A percentile compares a stretch with the other conserved stretches of the same genome.
These are phyloP conservation scores for Hygrocybe punicea DNA, from an alignment of 768 basidiomycete genomes.

Conservation along the genomic window DNA sequence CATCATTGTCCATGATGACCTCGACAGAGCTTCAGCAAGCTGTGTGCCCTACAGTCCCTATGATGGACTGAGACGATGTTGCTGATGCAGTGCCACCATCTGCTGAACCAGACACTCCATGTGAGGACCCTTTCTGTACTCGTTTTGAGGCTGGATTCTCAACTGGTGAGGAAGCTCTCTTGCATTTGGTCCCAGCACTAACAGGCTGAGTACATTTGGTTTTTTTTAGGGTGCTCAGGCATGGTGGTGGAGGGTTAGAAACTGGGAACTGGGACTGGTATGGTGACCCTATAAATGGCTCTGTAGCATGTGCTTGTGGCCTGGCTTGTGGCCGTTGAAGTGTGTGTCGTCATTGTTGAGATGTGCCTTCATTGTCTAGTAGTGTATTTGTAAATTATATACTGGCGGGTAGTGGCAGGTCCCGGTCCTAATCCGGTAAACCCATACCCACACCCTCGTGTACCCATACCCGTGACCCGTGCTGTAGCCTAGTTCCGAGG, in stretches of 20 bases:
- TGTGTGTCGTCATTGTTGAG: background rate
- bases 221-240: background rate
- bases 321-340: background rate
- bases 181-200: background rate
- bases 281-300: background rate
- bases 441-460: background rate
- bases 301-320: background rate
- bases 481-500: too few relatives aligned
- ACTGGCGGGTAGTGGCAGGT: too few relatives aligned
- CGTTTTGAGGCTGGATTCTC: background rate
- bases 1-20: too few relatives aligned
- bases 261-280: background rate
- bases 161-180: background rate
- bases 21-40: background rate
- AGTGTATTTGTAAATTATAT: background rate
- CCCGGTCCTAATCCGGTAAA: background rate
- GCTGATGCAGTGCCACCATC: background rate
- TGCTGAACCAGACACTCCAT: background rate
- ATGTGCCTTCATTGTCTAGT: background rate
- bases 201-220: background rate
- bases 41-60: background rate
- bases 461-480: background rate
- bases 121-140: background rate
- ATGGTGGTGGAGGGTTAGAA: background rate
- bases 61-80: background rate